These are phyloP conservation scores for Kokia cookei DNA, from an alignment of 441 rosid species.

Conservation along the genomic window DNA sequence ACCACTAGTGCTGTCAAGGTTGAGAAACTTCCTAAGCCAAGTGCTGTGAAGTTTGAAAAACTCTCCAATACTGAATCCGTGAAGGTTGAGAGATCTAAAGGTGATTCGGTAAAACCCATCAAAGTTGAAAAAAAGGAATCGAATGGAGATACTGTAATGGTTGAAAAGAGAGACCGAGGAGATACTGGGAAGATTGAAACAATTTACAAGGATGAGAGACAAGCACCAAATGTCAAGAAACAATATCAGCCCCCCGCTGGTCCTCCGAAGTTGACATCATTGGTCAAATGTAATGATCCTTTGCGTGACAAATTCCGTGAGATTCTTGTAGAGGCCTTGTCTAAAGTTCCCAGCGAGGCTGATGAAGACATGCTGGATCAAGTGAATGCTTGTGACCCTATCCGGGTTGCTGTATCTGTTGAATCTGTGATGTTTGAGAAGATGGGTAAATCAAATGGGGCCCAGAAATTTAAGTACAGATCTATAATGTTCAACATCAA, in stretches of 20 bases:
- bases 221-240: conserved; percentile 30
- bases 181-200: conserved; percentile 33
- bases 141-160: conserved; percentile 23
- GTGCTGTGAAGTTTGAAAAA: conserved; percentile 37
- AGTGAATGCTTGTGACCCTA: conserved; percentile 61
- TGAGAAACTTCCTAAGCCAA: conserved; percentile 36
- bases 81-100: conserved; percentile 39
- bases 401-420: conserved; percentile 72
- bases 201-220: conserved; percentile 34
- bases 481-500: conserved; percentile 86
- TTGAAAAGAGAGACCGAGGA: conserved; percentile 19
- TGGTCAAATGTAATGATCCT: conserved; percentile 78
- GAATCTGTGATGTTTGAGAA: conserved; percentile 79
- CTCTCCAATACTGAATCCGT: conserved; percentile 28
- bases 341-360: conserved; percentile 57
- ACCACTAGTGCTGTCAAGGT: conserved; percentile 39
- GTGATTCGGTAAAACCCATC: conserved; percentile 31
- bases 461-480: conserved; percentile 80
- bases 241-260: conserved; percentile 33
- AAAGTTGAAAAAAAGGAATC: conserved; percentile 40
- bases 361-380: conserved; percentile 41
- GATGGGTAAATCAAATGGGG: conserved; percentile 63
- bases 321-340: conserved; percentile 70
- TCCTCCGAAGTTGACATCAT: conserved; percentile 59
- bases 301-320: conserved; percentile 88